Base-by-base conservation (phyloP, 306 rosid genomes). In the Medicago lupulina region DNA sequence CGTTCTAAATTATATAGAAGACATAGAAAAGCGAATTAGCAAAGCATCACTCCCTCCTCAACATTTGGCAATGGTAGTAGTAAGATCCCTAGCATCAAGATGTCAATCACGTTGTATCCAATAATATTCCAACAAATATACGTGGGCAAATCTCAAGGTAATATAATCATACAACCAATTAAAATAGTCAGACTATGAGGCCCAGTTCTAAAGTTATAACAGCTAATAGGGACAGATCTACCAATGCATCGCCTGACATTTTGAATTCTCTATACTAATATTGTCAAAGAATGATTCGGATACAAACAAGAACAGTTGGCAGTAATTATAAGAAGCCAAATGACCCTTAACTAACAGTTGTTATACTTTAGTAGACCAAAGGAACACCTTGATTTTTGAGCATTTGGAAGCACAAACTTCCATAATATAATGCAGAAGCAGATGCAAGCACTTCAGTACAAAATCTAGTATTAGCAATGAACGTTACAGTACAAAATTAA, bases 1-100 rank as follows among this genome's bases (percentile, higher is more conserved):
- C 58, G 18, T 71, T 78, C 64, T 54, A 53, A 68, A 40, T 51
- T 73, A 51, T 58, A 59, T 18, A n/a, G 23, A 43, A 67, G 60
- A 47, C 64, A 67, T 58, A 15, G 54, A 50, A 59, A 16, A 50
- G 11, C 17, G 57, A 41, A 46, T 75, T 18, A 18, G 34, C 9
- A 47, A 16, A 39, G 43, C 21, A 18, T 25, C 46, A 18, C 43
- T 9, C 7, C 40, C 73, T 15, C 58, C 21, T 41, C n/a, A 39
- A 67, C n/a, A n/a, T n/a, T n/a, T n/a, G n/a, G n/a, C n/a, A n/a
- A n/a, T n/a, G 73, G 54, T 49, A 53, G 9, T n/a, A 19, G 43
- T 51, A 39, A 53, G 54, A 61, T 18, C 28, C 31, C 19, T 54
- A 23, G 28, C 66, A 74, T 25, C 59, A 16, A 67, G 50, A 67